phyloP scores from a whole-genome alignment of 148 eudicot genomes.

The Diospyros lotus region DNA sequence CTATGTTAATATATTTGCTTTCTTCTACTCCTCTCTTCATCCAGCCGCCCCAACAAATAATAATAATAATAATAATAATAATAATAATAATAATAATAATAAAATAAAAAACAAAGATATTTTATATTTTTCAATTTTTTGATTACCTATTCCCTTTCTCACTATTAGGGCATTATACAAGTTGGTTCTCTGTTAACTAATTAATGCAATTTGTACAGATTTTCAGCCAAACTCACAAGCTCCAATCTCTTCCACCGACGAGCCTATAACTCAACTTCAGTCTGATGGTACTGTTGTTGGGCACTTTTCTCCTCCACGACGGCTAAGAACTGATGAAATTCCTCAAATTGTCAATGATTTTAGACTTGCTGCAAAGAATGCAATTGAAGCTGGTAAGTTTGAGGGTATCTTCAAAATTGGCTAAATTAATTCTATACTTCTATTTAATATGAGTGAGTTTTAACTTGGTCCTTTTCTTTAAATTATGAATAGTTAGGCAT shows the following conservation, averaged over 20 bases:
- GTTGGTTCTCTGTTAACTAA: neutral
- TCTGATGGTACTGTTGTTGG: constrained; percentile 19
- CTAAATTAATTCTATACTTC: neutral
- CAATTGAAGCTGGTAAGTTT: constrained; percentile 49
- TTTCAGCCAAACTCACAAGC: constrained; percentile 37
- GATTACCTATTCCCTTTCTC: neutral
- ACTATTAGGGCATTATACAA: neutral
- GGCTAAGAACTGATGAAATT: constrained; percentile 33
- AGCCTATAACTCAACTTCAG: constrained; percentile 28
- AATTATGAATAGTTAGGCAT: too few relatives aligned
- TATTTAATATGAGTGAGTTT: neutral
- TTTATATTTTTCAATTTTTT: neutral
- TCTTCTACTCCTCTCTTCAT: neutral
- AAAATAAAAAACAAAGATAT: too few relatives aligned
- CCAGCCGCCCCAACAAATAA: too few relatives aligned
- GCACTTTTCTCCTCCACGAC: constrained; percentile 33
- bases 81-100: too few relatives aligned
- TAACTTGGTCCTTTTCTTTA: neutral
- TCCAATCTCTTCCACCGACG: constrained; percentile 37
- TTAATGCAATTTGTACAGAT: constrained; percentile 12
- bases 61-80: too few relatives aligned
- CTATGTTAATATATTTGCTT: neutral
- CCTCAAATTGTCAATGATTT: constrained; percentile 40
- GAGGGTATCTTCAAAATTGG: neutral
- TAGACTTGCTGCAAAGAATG: constrained; percentile 43